phyloP scores from a whole-genome alignment of 2,329 filamentous ascomycete species.

The Scleromitrula shiraiana region DNA sequence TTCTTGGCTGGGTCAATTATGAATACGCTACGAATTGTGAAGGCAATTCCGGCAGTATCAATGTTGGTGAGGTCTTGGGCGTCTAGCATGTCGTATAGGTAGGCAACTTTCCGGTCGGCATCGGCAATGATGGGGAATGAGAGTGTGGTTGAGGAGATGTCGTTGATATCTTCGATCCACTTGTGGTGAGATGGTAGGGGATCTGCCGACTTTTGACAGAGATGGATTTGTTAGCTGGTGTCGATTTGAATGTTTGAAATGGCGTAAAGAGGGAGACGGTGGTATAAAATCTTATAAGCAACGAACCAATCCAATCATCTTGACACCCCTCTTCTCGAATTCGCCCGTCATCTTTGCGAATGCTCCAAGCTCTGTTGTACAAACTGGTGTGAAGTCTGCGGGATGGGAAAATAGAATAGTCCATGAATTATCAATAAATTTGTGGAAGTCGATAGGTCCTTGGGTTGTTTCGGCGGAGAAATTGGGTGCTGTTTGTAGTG shows the following conservation, averaged over 20 bases:
- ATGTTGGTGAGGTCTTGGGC: slow-evolving; percentile 71
- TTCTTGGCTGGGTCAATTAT: slow-evolving; percentile 87
- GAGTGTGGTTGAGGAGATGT: slow-evolving; percentile 60
- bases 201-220: slow-evolving; percentile 56
- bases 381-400: slow-evolving; percentile 84
- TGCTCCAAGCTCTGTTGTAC: slow-evolving; percentile 81
- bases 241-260: slow-evolving; percentile 29
- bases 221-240: background rate
- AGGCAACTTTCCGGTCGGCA: slow-evolving; percentile 64
- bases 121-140: slow-evolving; percentile 73
- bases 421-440: slow-evolving; percentile 69
- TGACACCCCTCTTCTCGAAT: slow-evolving; percentile 70
- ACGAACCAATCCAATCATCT: slow-evolving; percentile 68
- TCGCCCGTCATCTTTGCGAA: slow-evolving; percentile 70
- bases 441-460: slow-evolving; percentile 69
- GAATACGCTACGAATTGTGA: slow-evolving; percentile 89
- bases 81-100: slow-evolving; percentile 41
- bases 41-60: slow-evolving; percentile 70
- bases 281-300: background rate
- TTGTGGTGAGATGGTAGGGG: slow-evolving; percentile 69
- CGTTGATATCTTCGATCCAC: slow-evolving; percentile 82
- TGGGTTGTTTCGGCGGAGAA: slow-evolving; percentile 71
- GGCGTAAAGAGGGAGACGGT: background rate
- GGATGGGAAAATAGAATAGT: slow-evolving; percentile 74
- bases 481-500: slow-evolving; percentile 51